Conservation (phyloP, 176 grass and related monocot species). For the Chloris gayana region DNA sequence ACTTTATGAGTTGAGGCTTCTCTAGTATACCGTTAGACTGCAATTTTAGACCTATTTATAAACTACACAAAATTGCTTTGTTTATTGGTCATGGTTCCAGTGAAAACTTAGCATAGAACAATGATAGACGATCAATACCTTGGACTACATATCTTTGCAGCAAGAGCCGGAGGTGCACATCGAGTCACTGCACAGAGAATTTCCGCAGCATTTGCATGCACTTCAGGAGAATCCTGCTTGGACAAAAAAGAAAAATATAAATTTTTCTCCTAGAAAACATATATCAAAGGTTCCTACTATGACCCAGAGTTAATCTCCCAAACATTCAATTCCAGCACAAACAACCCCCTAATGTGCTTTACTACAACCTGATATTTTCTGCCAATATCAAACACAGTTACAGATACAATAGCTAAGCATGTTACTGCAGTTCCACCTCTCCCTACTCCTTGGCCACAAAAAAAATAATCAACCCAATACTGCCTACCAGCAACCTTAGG, state of each 20-base stretch:
- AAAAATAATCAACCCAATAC: neutral
- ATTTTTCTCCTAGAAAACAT: slow-evolving; percentile 24
- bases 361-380: neutral
- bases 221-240: slow-evolving; percentile 92
- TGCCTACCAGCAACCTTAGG: neutral
- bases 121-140: slow-evolving; percentile 50
- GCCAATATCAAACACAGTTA: neutral
- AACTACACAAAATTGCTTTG: slow-evolving; percentile 8
- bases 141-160: slow-evolving; percentile 92
- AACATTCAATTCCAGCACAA: neutral
- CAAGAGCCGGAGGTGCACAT: slow-evolving; percentile 89
- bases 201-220: slow-evolving; percentile 94
- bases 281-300: neutral
- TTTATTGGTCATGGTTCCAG: neutral
- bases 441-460: neutral
- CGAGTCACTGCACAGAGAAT: slow-evolving; percentile 95
- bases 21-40: slow-evolving; percentile 6
- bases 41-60: neutral
- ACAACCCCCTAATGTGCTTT: neutral
- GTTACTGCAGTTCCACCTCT: neutral
- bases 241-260: slow-evolving; percentile 35
- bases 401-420: neutral
- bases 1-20: slow-evolving; percentile 15
- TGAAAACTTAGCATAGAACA: slow-evolving; percentile 5
- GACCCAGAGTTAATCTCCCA: neutral